phyloP scores from a whole-genome alignment of 352 stramenopile genomes.

The Pythium plurisporium region DNA sequence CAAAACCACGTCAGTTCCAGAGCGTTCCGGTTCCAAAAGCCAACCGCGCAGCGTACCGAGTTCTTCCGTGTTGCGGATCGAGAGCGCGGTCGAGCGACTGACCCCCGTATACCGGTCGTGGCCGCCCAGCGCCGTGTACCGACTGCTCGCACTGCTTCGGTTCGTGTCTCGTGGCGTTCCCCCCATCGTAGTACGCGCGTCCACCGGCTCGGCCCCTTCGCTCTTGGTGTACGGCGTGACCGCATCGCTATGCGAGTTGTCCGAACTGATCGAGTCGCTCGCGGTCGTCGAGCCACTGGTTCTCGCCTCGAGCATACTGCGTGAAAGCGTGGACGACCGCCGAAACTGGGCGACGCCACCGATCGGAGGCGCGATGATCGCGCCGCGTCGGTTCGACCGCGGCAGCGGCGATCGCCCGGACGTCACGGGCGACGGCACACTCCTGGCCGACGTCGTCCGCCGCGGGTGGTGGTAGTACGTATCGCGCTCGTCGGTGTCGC shows the following conservation, averaged over 20 bases:
- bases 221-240: slow-evolving; percentile 1
- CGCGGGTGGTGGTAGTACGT: slow-evolving; percentile 10
- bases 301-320: slow-evolving; percentile 15
- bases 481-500: slow-evolving; percentile 1
- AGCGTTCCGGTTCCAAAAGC: background rate
- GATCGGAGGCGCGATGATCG: slow-evolving; percentile 10
- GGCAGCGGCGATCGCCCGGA: background rate
- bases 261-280: slow-evolving; percentile 24
- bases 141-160: background rate
- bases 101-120: background rate
- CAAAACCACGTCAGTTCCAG: slow-evolving; percentile 1
- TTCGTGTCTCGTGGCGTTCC: background rate
- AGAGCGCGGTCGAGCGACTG: slow-evolving; percentile 1
- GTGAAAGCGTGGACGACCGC: slow-evolving; percentile 12
- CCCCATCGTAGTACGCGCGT: too few species aligned
- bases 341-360: slow-evolving; percentile 3
- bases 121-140: background rate
- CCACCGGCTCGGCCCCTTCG: too few species aligned
- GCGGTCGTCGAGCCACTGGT: slow-evolving; percentile 17
- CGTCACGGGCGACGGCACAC: background rate
- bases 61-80: slow-evolving; percentile 19
- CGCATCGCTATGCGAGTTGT: background rate
- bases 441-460: slow-evolving; percentile 2
- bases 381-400: background rate
- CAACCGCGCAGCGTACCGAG: slow-evolving; percentile 21